Evolutionary conservation across 2,329 filamentous ascomycete species (phyloP).

Genomic region (Aspergillus pseudoviridinutans): DNA sequence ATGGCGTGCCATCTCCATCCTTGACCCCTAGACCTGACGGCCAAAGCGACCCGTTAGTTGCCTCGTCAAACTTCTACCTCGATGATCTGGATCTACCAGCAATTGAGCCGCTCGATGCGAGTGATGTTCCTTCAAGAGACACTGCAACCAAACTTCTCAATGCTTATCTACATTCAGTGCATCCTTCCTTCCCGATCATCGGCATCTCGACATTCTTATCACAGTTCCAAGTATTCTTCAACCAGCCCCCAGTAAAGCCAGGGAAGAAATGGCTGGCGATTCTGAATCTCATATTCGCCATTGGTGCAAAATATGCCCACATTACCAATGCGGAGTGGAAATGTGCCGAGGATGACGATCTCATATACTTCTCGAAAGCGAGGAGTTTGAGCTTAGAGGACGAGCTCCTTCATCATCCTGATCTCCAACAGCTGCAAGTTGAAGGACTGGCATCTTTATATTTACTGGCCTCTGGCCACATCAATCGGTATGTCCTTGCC

Average conservation of each 20-base stretch:
- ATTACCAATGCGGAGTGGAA: constrained; percentile 35
- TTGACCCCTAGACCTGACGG: constrained; percentile 22
- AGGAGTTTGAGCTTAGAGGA: constrained; percentile 36
- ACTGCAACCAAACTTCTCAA: constrained; percentile 39
- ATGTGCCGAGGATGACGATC: constrained; percentile 35
- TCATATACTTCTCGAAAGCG: constrained; percentile 40
- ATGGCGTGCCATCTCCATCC: constrained; percentile 25
- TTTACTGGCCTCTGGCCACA: constrained; percentile 37
- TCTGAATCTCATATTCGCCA: constrained; percentile 44
- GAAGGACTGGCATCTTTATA: constrained; percentile 42
- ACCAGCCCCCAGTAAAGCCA: constrained; percentile 29
- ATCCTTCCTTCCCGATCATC: constrained; percentile 44
- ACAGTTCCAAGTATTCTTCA: constrained; percentile 40
- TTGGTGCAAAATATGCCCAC: constrained; percentile 39
- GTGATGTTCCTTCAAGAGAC: constrained; percentile 35
- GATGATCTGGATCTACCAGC: constrained; percentile 39
- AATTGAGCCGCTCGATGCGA: constrained; percentile 31
- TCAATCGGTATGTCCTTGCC: constrained; percentile 37
- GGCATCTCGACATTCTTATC: constrained; percentile 38
- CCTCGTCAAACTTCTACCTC: constrained; percentile 36
- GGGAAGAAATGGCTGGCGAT: constrained; percentile 43
- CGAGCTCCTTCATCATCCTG: constrained; percentile 39
- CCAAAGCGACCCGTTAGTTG: constrained; percentile 21
- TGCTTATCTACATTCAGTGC: constrained; percentile 40
- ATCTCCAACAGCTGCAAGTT: constrained; percentile 43